Evolutionary conservation across 441 rosid species (phyloP), one percentile per base, ranked within the genome.

Genomic region (Adansonia grandidieri): DNA sequence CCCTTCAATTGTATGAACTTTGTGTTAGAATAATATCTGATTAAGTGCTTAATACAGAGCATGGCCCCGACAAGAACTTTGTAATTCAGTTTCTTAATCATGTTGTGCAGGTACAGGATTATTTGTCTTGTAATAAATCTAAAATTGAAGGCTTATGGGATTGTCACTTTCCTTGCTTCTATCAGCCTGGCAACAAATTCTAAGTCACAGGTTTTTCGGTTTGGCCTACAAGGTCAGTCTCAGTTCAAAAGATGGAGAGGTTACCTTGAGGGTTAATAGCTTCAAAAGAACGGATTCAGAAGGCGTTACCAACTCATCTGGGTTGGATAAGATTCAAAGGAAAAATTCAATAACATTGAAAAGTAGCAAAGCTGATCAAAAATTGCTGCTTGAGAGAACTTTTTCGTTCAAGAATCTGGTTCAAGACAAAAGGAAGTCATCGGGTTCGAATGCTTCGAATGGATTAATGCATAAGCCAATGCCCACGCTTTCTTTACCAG

Each of bases 321-420:
- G 28, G 9, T 68, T 17, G 3, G 68, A 9, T 24, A 75, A 75
- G 71, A 60, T 61, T n/a, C 80, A 62, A 54, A 80, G 84, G 5
- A 85, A 78, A 77, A 86, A 84, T 74, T 75, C 91, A 50, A 80
- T 86, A 45, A 90, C 83, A 75, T 68, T 84, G 83, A 84, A 81
- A 85, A 86, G 81, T 62, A 81, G 82, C 79, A 88, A 85, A 32
- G 93, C 92, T 3, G 79, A 85, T 66, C 8, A 17, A 42, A 87
- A 81, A 63, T 86, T 86, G 63, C 22, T 82, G 60, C 88, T 90
- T 9, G 84, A 83, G 4, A 84, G 84, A 47, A 73, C 80, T 15
- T 76, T 83, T 24, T 89, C 96, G 9, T 89, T 94, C 85, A 82
- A 84, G 80, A 78, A 82, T 79, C 79, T 86, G 60, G 83, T 84